These are phyloP conservation scores for Parafenestella ontariensis DNA, from an alignment of 2,329 filamentous ascomycete species.

Conservation along the genomic window DNA sequence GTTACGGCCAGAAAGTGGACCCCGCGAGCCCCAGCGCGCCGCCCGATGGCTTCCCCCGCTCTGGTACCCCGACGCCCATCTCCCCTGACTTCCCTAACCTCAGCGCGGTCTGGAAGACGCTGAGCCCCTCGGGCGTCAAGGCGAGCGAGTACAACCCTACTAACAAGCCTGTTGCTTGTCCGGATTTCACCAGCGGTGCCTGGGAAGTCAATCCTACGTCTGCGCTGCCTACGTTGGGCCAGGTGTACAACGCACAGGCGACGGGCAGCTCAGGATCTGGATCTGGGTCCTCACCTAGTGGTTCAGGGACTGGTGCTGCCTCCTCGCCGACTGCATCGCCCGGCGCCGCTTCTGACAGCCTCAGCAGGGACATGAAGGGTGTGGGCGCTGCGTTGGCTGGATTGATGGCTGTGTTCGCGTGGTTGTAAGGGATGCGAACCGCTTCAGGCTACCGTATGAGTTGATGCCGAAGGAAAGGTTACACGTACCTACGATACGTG, in stretches of 20 bases:
- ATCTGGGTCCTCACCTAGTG: background rate
- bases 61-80: constrained; percentile 71
- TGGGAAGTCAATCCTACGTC: constrained; percentile 79
- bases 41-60: constrained; percentile 72
- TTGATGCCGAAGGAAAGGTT: background rate
- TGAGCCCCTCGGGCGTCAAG: constrained; percentile 72
- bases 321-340: constrained; percentile 11
- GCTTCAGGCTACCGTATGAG: background rate
- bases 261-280: constrained; percentile 8
- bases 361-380: constrained; percentile 30
- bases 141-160: constrained; percentile 70
- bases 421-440: constrained; percentile 15
- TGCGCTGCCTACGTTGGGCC: constrained; percentile 71
- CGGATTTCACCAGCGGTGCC: constrained; percentile 68
- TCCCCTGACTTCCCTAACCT: constrained; percentile 81
- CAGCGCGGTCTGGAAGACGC: constrained; percentile 75
- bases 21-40: constrained; percentile 54
- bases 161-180: constrained; percentile 71
- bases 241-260: constrained; percentile 27
- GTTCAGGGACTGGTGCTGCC: constrained; percentile 3
- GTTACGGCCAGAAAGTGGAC: constrained; percentile 70
- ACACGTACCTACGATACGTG: background rate
- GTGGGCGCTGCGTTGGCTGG: constrained; percentile 24
- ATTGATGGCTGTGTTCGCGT: constrained; percentile 32
- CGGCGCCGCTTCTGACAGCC: constrained; percentile 27